Base-by-base conservation (phyloP, 1,284 basidiomycete species). In the Peniophora sp. region DNA sequence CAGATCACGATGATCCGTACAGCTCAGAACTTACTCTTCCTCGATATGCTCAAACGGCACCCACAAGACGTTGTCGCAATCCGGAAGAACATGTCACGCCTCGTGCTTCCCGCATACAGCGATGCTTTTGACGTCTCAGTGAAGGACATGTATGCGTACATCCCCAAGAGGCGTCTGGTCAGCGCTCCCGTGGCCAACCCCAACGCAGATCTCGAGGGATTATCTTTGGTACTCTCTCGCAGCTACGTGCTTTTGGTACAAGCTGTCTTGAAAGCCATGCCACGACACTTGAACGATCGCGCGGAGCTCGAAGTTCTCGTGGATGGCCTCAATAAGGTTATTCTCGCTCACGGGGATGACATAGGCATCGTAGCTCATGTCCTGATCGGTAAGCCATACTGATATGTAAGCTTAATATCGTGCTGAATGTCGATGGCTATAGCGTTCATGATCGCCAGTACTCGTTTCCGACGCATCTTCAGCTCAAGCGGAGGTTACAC, bases 241-340 rank as follows among this genome's bases (percentile, higher is more conserved):
- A 88, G 85, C 52, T 81, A 90, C 67, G 62, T 91, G 34, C 68
- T 87, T 6, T 68, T 90, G 24, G 72, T 86, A n/a, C 76, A 77
- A 3, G 81, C 86, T 57, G 72, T 89, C 8, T 89, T 91, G 60
- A 74, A 80, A 15, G 81, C 78, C 2, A 77, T 90, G 71, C 83
- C 86, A n/a, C 72, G 86, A 22, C 85, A 88, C 65, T 72, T 88
- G 52, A 88, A 79, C 58, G 85, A 88, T 58, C 73, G 83, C n/a
- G 75, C 74, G 36, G 88, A 92, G 58, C 67, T 92, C 18, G 76
- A 78, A 1, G 64, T 83, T 39, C 75, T 88, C 22, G 66, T 89
- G 34, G 81, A 87, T 60, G 86, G 85, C 15, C 64, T 90, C 22
- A 85, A 84, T 59, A 73, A 75, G 2, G 83, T 88, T 43, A 64